Evolutionary conservation across 192 early-diverging fungal species (phyloP), one percentile per base, ranked within the genome.

Genomic region (Pecoramyces ruminantium): DNA sequence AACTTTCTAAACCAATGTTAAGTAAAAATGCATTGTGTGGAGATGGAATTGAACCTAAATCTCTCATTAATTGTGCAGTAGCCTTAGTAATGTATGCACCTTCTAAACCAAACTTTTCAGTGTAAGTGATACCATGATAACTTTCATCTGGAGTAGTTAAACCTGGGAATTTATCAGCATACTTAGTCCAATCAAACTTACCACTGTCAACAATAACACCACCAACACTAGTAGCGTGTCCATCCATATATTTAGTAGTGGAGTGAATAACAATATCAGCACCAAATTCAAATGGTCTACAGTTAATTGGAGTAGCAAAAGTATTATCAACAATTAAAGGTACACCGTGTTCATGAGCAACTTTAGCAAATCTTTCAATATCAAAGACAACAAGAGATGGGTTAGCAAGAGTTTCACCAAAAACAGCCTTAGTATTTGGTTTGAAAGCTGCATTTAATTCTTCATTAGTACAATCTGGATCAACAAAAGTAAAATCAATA

Each of bases 141-240:
- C 93, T 91, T 13, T 90, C 90, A 16, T 88, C 87, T 12, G 95
- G 95, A 80, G 93, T 92, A 18, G 95, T 96, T 83, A 98, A 97
- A 29, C 85, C 87, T 14, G 95, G 93, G 90, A 96, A 98, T 30
- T 89, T 87, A 81, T 94, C 95, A 85, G 51, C 17, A 25, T 67
- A 67, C n/a, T 94, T 96, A 84, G 90, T 92, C 95, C 95, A 96
- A 78, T 85, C 84, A 87, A 98, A 80, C 29, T 80, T 34, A 25
- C 88, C 83, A 30, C 83, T 87, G 15, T 87, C 86, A 2, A 91
- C 84, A 30, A 94, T 82, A 2, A 92, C 85, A 25, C 93, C 93
- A 16, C 89, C 92, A 42, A 94, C 83, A 13, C 91, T 82, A 85
- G 93, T 93, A 40, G 86, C 87, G 79, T 94, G 93, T 15, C 93